phyloP scores from a whole-genome alignment of 106 monocot species.

The Allium cepa region DNA sequence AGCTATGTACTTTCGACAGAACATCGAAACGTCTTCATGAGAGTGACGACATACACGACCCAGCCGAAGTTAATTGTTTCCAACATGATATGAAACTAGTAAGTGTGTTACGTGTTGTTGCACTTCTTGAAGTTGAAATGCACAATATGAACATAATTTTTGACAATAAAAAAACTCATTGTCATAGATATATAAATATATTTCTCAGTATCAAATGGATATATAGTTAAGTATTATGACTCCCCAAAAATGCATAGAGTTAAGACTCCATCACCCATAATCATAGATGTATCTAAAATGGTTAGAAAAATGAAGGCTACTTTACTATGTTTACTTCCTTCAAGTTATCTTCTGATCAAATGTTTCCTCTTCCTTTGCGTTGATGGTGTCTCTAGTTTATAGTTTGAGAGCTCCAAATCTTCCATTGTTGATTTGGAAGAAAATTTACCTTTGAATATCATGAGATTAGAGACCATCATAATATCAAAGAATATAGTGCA shows the following conservation, averaged over 20 bases:
- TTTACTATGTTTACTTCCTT: constrained; percentile 24
- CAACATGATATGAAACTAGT: too few species aligned
- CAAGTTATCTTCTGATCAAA: constrained; percentile 49
- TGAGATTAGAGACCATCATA: constrained; percentile 69
- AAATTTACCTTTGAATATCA: constrained; percentile 56
- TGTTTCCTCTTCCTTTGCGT: constrained; percentile 29
- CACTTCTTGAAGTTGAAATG: too few species aligned
- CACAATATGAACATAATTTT: too few species aligned
- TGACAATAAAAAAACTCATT: too few species aligned
- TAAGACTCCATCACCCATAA: constrained; percentile 71
- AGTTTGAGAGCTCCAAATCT: constrained; percentile 62
- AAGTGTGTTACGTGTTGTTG: too few species aligned
- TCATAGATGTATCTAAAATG: constrained; percentile 76
- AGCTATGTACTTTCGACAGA: too few species aligned
- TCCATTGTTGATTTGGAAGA: constrained; percentile 65
- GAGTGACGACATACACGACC: too few species aligned
- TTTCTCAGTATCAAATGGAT: too few species aligned
- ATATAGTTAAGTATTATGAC: background rate
- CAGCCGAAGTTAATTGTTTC: too few species aligned
- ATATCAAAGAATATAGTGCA: too few species aligned
- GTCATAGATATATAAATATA: too few species aligned
- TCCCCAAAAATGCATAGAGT: constrained; percentile 79
- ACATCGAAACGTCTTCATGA: too few species aligned
- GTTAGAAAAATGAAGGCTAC: constrained; percentile 34
- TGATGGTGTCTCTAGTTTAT: constrained; percentile 35